phyloP scores from a whole-genome alignment of 2,329 filamentous ascomycete genomes.

The Xylariales sp. region DNA sequence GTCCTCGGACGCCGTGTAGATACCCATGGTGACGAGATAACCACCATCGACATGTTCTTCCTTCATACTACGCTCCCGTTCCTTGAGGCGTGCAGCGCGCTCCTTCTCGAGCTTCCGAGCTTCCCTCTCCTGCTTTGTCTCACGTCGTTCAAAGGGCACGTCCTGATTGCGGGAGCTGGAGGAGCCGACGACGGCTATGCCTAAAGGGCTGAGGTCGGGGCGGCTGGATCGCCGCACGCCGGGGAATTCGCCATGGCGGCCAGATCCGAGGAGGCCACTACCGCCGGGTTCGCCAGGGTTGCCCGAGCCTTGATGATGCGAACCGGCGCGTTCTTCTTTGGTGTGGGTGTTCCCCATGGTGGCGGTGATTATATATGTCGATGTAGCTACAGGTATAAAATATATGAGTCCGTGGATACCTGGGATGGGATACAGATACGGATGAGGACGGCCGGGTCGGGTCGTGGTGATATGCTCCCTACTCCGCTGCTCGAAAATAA shows the following conservation, averaged over 20 bases:
- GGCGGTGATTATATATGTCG: conserved; percentile 2
- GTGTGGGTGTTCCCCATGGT: conserved; percentile 39
- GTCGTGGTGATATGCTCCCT: not conserved
- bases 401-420: not conserved
- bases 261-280: conserved; percentile 16
- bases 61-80: conserved; percentile 88
- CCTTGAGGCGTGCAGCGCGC: conserved; percentile 77
- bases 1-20: conserved; percentile 92
- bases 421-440: not conserved
- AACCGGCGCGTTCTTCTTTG: conserved; percentile 33
- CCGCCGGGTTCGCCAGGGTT: conserved; percentile 19
- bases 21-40: conserved; percentile 91
- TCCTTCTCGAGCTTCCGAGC: conserved; percentile 87
- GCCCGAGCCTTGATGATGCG: conserved; percentile 25
- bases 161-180: conserved; percentile 54
- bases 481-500: not conserved
- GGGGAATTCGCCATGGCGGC: conserved; percentile 29
- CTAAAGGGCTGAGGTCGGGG: conserved; percentile 61
- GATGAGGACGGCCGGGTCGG: not conserved
- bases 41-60: conserved; percentile 96
- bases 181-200: conserved; percentile 53
- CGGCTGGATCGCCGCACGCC: conserved; percentile 52
- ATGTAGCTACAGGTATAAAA: not conserved
- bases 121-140: conserved; percentile 92
- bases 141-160: conserved; percentile 72